Evolutionary conservation across 2,329 filamentous ascomycete genomes (phyloP), one percentile per base, ranked within the genome.

Genomic region (Albifimbria verrucaria): DNA sequence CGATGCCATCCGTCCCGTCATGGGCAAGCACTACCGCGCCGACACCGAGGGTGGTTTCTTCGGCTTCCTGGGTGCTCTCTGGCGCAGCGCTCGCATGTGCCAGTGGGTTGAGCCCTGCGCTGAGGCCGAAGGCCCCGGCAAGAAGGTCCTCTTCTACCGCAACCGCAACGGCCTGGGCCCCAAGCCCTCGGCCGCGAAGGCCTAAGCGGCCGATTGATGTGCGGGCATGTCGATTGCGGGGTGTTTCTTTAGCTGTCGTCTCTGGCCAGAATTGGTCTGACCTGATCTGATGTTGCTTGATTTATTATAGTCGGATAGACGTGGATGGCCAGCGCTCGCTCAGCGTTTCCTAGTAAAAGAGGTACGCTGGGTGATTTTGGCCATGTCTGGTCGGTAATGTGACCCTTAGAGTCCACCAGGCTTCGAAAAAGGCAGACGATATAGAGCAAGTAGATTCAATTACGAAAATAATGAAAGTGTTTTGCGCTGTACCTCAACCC

Each of bases 101-200:
- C 92, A 97, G 73, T 99, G 92, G 90, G 92, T 99, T 58, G 94
- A 99, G 85, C 91, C 92, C 52, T 92, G 85, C 66, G 88, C 85
- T 64, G 90, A 85, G 51, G 89, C 92, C 49, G 74, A 85, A 68
- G 93, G 91, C 28, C 87, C 92, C 64, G 87, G 86, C 69, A 88
- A 91, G 77, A 86, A 88, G 57, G 87, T 99, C 25, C 74, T 96
- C 52, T 97, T 99, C 83, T 99, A 89, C 88, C 86, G 93, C 68
- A 99, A 99, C 82, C 81, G 82, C 64, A 99, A 97, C 75, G 89
- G 90, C 20, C 76, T 96, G 22, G 94, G 94, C 60, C 75, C 85
- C 26, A 68, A 68, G 59, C 72, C 72, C 26, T 61, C 62, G 21
- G 55, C 57, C 17, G 53, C 66, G 42, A 61, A 62, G 59, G 39